Evolutionary conservation across 2,329 filamentous ascomycete species (phyloP).

Genomic region (Anthostomella pinea): DNA sequence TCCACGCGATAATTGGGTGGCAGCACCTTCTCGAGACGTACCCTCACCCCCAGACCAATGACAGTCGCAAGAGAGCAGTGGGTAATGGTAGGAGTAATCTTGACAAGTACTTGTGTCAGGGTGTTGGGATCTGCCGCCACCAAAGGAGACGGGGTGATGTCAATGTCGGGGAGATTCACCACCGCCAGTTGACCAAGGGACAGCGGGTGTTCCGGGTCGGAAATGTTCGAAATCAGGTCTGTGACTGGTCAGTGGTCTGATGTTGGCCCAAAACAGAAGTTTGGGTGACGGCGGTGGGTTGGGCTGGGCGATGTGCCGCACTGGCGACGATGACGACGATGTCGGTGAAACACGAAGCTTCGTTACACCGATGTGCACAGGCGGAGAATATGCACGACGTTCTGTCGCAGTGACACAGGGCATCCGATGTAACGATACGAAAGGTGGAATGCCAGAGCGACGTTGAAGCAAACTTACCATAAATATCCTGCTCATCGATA

Average conservation of each 20-base stretch:
- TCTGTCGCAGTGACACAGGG: not conserved
- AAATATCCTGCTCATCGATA: constrained; percentile 97
- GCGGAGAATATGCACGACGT: constrained; percentile 1
- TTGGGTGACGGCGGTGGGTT: constrained; percentile 8
- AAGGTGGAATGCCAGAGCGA: not conserved
- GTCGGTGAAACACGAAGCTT: constrained; percentile 9
- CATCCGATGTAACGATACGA: not conserved
- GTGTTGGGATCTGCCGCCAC: constrained; percentile 49
- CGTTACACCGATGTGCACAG: constrained; percentile 2
- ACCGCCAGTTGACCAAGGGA: constrained; percentile 91
- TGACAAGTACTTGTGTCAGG: constrained; percentile 73
- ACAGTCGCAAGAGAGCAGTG: constrained; percentile 96
- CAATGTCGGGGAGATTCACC: constrained; percentile 92
- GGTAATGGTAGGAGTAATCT: constrained; percentile 94
- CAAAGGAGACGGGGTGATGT: constrained; percentile 67
- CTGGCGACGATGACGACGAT: constrained; percentile 5
- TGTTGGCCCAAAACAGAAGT: constrained; percentile 2
- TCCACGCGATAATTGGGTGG: constrained; percentile 91
- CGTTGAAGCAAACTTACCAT: constrained; percentile 54
- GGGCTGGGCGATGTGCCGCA: not conserved
- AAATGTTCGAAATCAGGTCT: constrained; percentile 94
- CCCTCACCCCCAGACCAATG: constrained; percentile 88
- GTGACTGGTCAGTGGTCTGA: constrained; percentile 23
- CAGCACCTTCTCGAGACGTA: constrained; percentile 84
- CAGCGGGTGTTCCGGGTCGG: constrained; percentile 93